Evolutionary conservation across 176 grass and related monocot species (phyloP), one percentile per base, ranked within the genome.

Genomic region (Ampelocalamus luodianensis): DNA sequence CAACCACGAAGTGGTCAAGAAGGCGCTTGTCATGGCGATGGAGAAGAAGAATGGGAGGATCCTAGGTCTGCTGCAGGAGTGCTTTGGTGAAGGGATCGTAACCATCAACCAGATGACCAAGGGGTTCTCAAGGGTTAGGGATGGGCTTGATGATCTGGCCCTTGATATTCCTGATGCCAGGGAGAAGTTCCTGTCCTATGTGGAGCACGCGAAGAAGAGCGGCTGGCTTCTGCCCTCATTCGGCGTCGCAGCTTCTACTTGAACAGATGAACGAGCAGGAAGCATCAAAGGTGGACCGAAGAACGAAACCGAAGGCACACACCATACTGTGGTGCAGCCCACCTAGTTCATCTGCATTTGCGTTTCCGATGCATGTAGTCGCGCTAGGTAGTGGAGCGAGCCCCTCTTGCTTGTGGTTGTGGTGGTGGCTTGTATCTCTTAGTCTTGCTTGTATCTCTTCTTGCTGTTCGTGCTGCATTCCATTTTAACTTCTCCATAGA

Each of bases 1-100:
- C 87, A 91, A 97, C 34, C 95, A 97, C 69, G 95, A 97, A 77
- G 95, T 97, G 8, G 95, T 97, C 22, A 97, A 97, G 87, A 97
- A 97, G 78, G 92, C 90, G 2, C 83, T 95, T 1, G 60, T 93
- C 43, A 95, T 97, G 95, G 89, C 90, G 15, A 97, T 97, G 95
- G 95, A 97, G 50, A 97, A 94, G 89, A 92, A 95, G 61, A 90
- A 86, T 1, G 89, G 86, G 54, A 90, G 91, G 72, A 87, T 76
- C 71, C 82, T 97, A 2, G 77, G 65, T 20, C 90, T 97, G 75
- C 82, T 97, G 34, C 87, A 89, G 17, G 92, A 97, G 65, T 93
- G 93, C 80, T 97, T 97, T 34, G 65, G 89, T 7, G 95, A 97
- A 90, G 95, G 95, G 71, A 87, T 97, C 76, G 93, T 97, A 75